Percentiles rank a stretch among this genome's conserved stretches.
Conservation (phyloP, 2,329 filamentous ascomycete species). For the Ramichloridium luteum region DNA sequence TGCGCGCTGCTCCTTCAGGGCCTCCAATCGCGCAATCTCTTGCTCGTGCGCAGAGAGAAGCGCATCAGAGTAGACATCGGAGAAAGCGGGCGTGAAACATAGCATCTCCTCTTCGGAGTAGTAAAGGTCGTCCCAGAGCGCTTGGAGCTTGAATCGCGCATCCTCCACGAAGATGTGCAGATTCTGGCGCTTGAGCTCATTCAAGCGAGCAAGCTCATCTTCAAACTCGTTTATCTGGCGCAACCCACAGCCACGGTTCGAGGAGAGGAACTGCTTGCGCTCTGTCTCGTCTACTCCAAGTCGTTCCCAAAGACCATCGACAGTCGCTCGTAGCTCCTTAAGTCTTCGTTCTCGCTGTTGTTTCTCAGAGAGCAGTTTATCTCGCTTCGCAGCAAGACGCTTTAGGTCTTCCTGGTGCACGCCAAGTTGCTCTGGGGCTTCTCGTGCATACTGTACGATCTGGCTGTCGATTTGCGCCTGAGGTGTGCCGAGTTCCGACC, state of each 20-base stretch:
- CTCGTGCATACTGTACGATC: conserved; percentile 81
- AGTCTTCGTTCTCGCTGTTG: conserved; percentile 66
- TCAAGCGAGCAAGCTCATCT: conserved; percentile 72
- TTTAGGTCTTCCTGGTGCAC: conserved; percentile 77
- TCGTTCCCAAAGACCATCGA: conserved; percentile 84
- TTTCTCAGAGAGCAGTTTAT: conserved; percentile 82
- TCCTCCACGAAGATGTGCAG: conserved; percentile 94
- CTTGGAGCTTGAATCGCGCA: conserved; percentile 76
- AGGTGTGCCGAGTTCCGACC: conserved; percentile 89
- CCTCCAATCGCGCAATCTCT: conserved; percentile 72
- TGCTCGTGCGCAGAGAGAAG: conserved; percentile 88
- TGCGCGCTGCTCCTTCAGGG: conserved; percentile 72
- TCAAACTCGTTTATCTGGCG: conserved; percentile 93
- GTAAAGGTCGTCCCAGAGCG: conserved; percentile 88
- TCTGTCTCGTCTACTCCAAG: conserved; percentile 73
- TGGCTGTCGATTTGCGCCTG: conserved; percentile 80
- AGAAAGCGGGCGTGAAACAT: conserved; percentile 87
- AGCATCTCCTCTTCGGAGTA: conserved; percentile 98
- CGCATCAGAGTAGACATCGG: conserved; percentile 88
- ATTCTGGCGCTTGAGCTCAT: conserved; percentile 90
- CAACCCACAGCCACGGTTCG: conserved; percentile 81
- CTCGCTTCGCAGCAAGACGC: conserved; percentile 59
- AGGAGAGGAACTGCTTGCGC: conserved; percentile 70
- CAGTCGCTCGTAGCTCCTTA: conserved; percentile 59
- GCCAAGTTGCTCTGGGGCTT: conserved; percentile 86